Evolutionary conservation across 148 eudicot genomes (phyloP).

Genomic region (Rhododendron mucronatum): DNA sequence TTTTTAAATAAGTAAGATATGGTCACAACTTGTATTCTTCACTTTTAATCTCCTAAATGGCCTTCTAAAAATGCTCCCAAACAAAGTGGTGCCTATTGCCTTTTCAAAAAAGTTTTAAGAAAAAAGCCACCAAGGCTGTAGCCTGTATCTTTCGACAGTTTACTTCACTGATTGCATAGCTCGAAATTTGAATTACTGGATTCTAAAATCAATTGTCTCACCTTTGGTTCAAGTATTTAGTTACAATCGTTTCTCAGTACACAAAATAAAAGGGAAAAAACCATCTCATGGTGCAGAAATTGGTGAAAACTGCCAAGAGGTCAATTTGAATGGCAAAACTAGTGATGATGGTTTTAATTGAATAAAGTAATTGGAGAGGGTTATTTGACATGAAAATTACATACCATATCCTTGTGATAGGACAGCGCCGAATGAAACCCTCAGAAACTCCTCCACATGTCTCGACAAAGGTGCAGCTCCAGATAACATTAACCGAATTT

Average conservation of each 20-base stretch:
- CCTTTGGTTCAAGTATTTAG: not conserved
- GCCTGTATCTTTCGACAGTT: not conserved
- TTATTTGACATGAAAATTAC: not conserved
- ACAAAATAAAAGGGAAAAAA: not conserved
- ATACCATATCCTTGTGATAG: conserved; percentile 96
- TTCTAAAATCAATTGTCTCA: not conserved
- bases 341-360: not conserved
- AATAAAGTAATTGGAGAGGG: not conserved
- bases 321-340: not conserved
- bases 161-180: not conserved
- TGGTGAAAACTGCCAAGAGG: not conserved
- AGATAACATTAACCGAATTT: conserved; percentile 70
- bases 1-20: not conserved
- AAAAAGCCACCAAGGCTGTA: not conserved
- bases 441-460: conserved; percentile 89
- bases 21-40: not conserved
- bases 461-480: conserved; percentile 97
- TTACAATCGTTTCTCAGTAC: not conserved
- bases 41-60: not conserved
- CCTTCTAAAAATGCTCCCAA: not conserved
- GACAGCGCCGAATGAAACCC: conserved; percentile 72
- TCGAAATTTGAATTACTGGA: not conserved
- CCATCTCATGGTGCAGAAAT: not conserved
- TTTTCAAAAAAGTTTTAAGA: not conserved
- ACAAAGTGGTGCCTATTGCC: not conserved